phyloP scores from a whole-genome alignment of 2,329 filamentous ascomycete species.

The Dactylonectria macrodidyma region DNA sequence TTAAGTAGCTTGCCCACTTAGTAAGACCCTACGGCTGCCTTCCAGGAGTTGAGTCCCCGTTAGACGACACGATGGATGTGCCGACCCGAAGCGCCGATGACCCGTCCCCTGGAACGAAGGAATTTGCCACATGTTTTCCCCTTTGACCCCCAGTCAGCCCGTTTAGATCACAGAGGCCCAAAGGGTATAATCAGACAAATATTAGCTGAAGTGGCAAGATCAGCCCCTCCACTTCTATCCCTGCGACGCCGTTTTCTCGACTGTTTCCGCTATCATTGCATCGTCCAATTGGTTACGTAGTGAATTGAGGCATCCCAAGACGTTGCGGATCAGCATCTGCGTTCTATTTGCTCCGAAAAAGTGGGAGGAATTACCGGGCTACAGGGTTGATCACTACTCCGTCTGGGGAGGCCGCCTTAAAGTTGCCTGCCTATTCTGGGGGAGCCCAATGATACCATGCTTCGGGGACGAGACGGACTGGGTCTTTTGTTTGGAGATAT shows the following conservation, averaged over 20 bases:
- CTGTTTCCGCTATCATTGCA: too few relatives aligned
- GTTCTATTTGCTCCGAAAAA: background rate
- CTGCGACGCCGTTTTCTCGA: background rate
- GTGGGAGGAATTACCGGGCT: background rate
- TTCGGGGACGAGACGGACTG: background rate
- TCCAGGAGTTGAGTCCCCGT: background rate
- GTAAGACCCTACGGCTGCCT: too few relatives aligned
- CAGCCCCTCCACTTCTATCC: background rate
- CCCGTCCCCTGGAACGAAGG: background rate
- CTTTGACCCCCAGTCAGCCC: background rate
- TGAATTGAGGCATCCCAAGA: too few relatives aligned
- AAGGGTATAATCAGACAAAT: too few relatives aligned
- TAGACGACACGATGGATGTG: background rate
- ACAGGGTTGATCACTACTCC: background rate
- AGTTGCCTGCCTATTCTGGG: background rate
- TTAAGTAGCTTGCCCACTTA: background rate
- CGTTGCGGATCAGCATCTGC: too few relatives aligned
- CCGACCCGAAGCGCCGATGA: background rate
- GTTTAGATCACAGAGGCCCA: background rate
- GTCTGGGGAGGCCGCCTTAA: background rate
- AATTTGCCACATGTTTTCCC: background rate
- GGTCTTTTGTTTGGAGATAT: background rate
- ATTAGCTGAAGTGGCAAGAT: slow-evolving; percentile 4
- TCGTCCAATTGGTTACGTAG: background rate
- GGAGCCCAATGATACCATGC: background rate